Evolutionary conservation across 2,329 filamentous ascomycete species (phyloP), one percentile per base, ranked within the genome.

Genomic region (Erysiphe pulchra): DNA sequence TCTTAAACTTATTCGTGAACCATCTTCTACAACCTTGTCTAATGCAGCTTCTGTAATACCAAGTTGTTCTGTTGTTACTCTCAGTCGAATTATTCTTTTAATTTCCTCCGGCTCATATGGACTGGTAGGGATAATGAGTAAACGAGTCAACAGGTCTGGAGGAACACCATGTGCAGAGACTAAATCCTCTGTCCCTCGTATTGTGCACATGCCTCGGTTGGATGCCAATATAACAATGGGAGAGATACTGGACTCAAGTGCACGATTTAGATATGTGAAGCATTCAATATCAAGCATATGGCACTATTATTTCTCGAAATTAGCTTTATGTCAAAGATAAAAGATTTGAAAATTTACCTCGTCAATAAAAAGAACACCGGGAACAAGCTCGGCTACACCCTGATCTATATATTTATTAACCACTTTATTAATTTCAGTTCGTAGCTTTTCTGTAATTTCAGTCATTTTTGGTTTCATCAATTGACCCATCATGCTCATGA

Each of bases 401-500:
- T 95, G 87, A 60, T 95, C 90, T 54, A 98, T 98, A 64, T 95
- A 98, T 62, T 87, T 85, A 70, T 85, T 93, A 53, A 98, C 90
- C 30, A 98, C 87, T 67, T 95, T 95, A 73, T 98, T 94, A 67
- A 98, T 95, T 66, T 98, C 90, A 47, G 74, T 69, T 49, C 90
- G 75, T 57, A 98, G 67, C 68, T 98, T 98, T 64, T 98, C 90
- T 30, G 90, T 98, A 58, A 98, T 95, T 62, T 98, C 90, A 6
- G 90, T 98, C 77, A 94, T 94, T 68, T 92, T 92, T 50, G 90
- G 90, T 71, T 95, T 95, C 85, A 95, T 94, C 58, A 98, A 66
- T 64, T 98, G 90, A 56, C 90, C 90, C 87, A 98, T 95, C 90
- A 98, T 95, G 67, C 86, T 94, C 86, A 98, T 95, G 53, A 98